Conservation (phyloP, 345 rosid genomes). For the Garcia nutans region DNA sequence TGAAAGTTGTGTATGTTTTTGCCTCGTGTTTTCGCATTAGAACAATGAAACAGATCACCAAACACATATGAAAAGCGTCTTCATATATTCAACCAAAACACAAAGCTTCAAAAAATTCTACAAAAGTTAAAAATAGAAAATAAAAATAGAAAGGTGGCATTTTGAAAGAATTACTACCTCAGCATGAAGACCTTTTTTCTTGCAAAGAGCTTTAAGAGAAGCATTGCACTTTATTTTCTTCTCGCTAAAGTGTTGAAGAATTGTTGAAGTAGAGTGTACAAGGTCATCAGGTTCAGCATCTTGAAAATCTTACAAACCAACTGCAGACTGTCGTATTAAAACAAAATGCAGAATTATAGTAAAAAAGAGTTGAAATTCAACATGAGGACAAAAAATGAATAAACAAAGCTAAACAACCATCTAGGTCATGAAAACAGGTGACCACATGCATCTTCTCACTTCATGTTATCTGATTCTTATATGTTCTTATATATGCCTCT, state of each 20-base stretch:
- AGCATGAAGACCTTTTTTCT: slow-evolving; percentile 75
- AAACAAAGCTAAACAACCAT: not conserved
- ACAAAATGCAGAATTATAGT: slow-evolving; percentile 21
- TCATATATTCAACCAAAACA: not conserved
- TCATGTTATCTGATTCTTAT: not conserved
- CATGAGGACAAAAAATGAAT: not conserved
- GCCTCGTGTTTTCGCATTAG: not conserved
- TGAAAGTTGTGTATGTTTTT: not conserved
- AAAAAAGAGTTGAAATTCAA: not conserved
- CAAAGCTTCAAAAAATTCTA: not conserved
- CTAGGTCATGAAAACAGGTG: not conserved
- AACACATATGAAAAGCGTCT: not conserved
- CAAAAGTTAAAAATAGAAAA: not conserved
- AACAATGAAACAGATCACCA: not conserved
- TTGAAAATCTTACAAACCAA: slow-evolving; percentile 77
- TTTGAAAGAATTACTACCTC: slow-evolving; percentile 49
- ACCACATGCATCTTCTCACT: not conserved
- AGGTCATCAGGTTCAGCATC: slow-evolving; percentile 88
- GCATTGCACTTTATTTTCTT: slow-evolving; percentile 54
- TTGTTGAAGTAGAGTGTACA: slow-evolving; percentile 63
- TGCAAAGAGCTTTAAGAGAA: slow-evolving; percentile 86
- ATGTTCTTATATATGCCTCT: too few relatives aligned
- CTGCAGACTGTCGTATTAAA: slow-evolving; percentile 50
- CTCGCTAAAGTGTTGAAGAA: slow-evolving; percentile 60
- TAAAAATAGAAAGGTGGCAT: not conserved